Evolutionary conservation across 305 asterid genomes (phyloP).

Genomic region (Vinca major): DNA sequence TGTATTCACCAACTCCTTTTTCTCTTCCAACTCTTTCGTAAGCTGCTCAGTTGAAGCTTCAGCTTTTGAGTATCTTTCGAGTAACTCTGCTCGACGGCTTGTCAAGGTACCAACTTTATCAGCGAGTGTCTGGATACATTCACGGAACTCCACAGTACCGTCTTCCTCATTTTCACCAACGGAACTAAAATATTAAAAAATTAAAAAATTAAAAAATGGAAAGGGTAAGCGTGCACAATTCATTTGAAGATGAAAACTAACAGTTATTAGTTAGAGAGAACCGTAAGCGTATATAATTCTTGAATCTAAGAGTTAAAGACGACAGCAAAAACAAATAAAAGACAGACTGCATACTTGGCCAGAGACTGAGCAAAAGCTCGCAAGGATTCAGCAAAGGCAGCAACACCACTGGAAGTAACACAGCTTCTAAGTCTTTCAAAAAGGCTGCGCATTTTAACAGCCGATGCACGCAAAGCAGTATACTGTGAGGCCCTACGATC

Average conservation of each 20-base stretch:
- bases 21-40: conserved; percentile 67
- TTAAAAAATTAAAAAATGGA: conserved; percentile 17
- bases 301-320: too few relatives aligned
- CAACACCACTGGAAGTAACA: conserved; percentile 52
- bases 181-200: conserved; percentile 33
- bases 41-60: conserved; percentile 64
- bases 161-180: conserved; percentile 57
- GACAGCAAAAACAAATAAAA: not conserved
- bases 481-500: conserved; percentile 88
- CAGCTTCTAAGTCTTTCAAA: conserved; percentile 78
- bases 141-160: conserved; percentile 64
- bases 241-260: too few relatives aligned
- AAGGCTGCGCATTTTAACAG: conserved; percentile 71
- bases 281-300: too few relatives aligned
- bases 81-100: conserved; percentile 57
- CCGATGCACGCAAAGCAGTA: conserved; percentile 73
- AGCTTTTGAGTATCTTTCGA: conserved; percentile 60
- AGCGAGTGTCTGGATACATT: conserved; percentile 67
- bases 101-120: conserved; percentile 67
- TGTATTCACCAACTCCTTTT: conserved; percentile 60
- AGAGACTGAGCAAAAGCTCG: conserved; percentile 68
- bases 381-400: conserved; percentile 60
- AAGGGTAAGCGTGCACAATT: conserved; percentile 8
- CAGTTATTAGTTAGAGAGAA: too few relatives aligned
- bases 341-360: conserved; percentile 42